Conservation (phyloP, 2,329 filamentous ascomycete genomes). For the Scedosporium apiospermum region DNA sequence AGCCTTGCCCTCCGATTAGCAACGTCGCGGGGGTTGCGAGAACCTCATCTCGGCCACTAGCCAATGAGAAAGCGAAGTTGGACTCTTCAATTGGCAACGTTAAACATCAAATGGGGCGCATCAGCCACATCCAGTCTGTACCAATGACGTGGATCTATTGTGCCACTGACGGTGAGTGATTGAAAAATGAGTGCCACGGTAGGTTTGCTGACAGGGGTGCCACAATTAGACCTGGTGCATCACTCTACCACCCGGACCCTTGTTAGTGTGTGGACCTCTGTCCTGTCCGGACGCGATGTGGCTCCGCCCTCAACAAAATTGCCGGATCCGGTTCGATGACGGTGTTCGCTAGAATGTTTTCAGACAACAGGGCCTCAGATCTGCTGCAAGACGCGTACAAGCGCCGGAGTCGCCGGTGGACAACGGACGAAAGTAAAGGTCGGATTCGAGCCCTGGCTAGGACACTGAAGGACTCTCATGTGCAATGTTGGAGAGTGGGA, state of each 20-base stretch:
- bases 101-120: background rate
- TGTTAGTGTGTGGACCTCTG: background rate
- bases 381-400: background rate
- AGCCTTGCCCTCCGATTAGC: background rate
- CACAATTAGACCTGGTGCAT: background rate
- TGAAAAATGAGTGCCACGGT: background rate
- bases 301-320: background rate
- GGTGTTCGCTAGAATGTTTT: background rate
- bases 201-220: background rate
- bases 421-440: background rate
- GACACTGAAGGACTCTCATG: background rate
- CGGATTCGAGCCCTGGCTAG: background rate
- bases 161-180: background rate
- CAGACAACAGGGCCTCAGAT: background rate
- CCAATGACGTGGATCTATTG: background rate
- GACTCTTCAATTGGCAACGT: background rate
- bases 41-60: background rate
- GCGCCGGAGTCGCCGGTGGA: background rate
- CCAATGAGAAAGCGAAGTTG: background rate
- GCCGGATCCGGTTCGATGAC: background rate
- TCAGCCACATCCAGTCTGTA: background rate
- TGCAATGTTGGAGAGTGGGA: background rate
- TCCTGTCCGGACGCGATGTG: background rate
- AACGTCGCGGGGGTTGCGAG: background rate
- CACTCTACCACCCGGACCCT: background rate